These are phyloP conservation scores for Xylaria venustula DNA, from an alignment of 495 filamentous ascomycete species.

Conservation along the genomic window DNA sequence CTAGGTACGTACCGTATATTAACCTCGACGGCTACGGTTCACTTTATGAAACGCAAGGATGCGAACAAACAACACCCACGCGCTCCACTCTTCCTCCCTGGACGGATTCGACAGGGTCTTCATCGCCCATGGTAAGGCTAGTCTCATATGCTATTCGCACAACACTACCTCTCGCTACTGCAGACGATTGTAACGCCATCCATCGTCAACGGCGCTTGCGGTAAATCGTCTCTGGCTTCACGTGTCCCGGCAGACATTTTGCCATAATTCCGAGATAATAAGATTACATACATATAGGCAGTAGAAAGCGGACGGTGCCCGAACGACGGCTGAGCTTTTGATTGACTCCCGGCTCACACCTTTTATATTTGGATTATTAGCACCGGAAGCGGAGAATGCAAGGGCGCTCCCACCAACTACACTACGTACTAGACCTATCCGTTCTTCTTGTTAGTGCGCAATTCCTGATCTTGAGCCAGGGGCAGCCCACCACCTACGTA, in stretches of 20 bases:
- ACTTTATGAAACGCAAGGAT: slow-evolving; percentile 12
- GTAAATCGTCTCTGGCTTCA: not conserved
- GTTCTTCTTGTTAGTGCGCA: not conserved
- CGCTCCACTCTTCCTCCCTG: slow-evolving; percentile 1
- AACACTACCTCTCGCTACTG: no score
- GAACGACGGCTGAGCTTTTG: not conserved
- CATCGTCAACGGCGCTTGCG: not conserved
- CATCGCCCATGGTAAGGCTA: slow-evolving; percentile 2
- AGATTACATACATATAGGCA: not conserved
- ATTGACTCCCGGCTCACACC: not conserved
- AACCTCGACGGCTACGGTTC: slow-evolving; percentile 6
- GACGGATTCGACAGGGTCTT: slow-evolving; percentile 1
- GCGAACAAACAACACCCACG: slow-evolving; percentile 7
- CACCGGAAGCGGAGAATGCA: not conserved
- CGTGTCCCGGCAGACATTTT: not conserved
- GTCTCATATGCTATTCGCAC: no score
- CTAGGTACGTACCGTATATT: not conserved
- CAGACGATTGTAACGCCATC: not conserved
- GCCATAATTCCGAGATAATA: no score
- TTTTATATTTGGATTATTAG: not conserved
- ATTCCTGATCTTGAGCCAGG: slow-evolving; percentile 8
- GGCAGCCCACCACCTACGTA: slow-evolving; percentile 1
- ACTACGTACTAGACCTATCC: no score
- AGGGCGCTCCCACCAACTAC: not conserved
- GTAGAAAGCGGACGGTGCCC: not conserved